Percentiles rank a stretch among this genome's conserved stretches.
These are phyloP conservation scores for Podospora comata DNA, from an alignment of 495 filamentous ascomycete species.

Conservation along the genomic window DNA sequence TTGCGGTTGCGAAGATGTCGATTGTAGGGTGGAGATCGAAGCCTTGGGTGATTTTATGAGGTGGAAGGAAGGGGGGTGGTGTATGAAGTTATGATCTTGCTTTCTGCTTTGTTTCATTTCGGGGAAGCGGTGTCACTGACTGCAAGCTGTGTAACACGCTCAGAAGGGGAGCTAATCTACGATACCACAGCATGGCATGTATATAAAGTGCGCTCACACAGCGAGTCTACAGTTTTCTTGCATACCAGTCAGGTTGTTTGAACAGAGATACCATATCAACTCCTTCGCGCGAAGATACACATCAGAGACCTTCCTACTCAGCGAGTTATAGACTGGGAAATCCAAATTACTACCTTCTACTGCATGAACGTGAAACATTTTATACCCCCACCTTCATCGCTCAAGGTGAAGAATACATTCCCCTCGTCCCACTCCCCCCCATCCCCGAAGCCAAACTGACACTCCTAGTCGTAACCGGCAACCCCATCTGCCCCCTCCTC, in stretches of 20 bases:
- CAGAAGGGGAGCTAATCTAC: background rate
- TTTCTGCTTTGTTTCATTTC: background rate
- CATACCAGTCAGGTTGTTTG: background rate
- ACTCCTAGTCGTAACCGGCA: background rate
- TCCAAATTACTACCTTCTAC: too few relatives aligned
- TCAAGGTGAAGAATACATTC: background rate
- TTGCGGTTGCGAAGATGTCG: slow-evolving; percentile 47
- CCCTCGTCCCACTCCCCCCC: background rate
- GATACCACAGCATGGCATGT: background rate
- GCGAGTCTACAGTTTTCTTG: background rate
- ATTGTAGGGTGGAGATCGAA: slow-evolving; percentile 48
- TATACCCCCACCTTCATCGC: background rate
- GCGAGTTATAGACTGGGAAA: too few relatives aligned
- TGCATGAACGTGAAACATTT: too few relatives aligned
- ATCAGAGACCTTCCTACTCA: too few relatives aligned
- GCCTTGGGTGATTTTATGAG: slow-evolving; percentile 39
- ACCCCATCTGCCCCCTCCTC: background rate
- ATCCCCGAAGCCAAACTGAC: background rate
- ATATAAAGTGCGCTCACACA: background rate
- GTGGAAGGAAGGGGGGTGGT: background rate
- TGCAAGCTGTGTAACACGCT: background rate
- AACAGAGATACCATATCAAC: background rate
- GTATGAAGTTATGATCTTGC: background rate
- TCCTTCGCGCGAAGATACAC: background rate
- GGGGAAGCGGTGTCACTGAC: background rate